Conservation (phyloP, 2,329 filamentous ascomycete species). For the Pseudogymnoascus sp. region DNA sequence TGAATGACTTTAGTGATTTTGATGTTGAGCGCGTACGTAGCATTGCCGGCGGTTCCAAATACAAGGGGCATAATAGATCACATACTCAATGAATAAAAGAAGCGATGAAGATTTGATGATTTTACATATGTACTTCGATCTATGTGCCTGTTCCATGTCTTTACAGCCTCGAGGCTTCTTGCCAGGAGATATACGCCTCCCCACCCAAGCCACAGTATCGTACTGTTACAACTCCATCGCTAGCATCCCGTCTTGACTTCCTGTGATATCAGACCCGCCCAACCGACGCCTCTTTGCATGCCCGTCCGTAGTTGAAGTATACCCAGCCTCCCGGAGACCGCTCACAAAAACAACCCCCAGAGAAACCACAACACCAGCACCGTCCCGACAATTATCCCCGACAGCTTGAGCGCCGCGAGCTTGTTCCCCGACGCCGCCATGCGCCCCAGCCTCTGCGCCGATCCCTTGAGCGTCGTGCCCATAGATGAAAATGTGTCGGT, state of each 20-base stretch:
- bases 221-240: not conserved
- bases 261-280: slow-evolving; percentile 7
- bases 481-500: slow-evolving; percentile 89
- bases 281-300: not conserved
- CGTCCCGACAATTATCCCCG: slow-evolving; percentile 68
- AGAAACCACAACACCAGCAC: slow-evolving; percentile 67
- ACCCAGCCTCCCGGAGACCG: not conserved
- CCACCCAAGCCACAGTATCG: not conserved
- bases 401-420: slow-evolving; percentile 81
- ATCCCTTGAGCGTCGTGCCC: slow-evolving; percentile 73
- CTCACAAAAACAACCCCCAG: slow-evolving; percentile 27
- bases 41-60: slow-evolving; percentile 5
- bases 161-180: not conserved
- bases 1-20: not conserved
- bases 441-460: slow-evolving; percentile 70
- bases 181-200: not conserved
- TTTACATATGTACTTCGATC: not conserved
- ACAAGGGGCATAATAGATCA: slow-evolving; percentile 5
- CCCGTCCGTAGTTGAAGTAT: not conserved
- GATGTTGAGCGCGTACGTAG: slow-evolving; percentile 5
- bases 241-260: not conserved
- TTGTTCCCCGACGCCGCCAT: slow-evolving; percentile 92
- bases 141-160: not conserved
- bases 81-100: not conserved
- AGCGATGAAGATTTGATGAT: slow-evolving; percentile 5